phyloP scores from a whole-genome alignment of 2,329 filamentous ascomycete species.

The Aspergillus aculeatinus region DNA sequence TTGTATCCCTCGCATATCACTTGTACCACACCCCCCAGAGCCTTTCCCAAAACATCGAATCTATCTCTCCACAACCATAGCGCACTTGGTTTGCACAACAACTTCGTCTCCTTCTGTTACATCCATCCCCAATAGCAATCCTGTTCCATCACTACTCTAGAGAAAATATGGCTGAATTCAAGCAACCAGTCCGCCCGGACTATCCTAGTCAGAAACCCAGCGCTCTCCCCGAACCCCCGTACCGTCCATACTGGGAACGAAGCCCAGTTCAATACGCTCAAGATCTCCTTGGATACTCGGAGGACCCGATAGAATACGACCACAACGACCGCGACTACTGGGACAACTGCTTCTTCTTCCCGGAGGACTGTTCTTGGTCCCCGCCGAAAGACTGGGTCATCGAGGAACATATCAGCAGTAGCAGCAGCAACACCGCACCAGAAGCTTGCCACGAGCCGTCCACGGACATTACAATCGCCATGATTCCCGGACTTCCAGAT shows the following conservation, averaged over 20 bases:
- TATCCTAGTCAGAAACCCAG: constrained; percentile 13
- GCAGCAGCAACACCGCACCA: constrained; percentile 15
- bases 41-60: not conserved
- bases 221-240: constrained; percentile 20
- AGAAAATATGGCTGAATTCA: constrained; percentile 24
- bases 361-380: constrained; percentile 44
- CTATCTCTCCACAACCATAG: not conserved
- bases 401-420: constrained; percentile 22
- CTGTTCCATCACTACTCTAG: not conserved
- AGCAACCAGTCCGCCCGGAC: constrained; percentile 21
- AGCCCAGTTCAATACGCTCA: constrained; percentile 40
- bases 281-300: constrained; percentile 40
- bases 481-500: constrained; percentile 43
- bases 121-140: not conserved
- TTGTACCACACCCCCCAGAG: constrained; percentile 15
- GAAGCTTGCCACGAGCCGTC: constrained; percentile 15
- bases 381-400: constrained; percentile 33
- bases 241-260: constrained; percentile 42
- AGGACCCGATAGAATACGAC: constrained; percentile 46
- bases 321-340: constrained; percentile 43
- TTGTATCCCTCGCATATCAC: constrained; percentile 12
- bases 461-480: constrained; percentile 29
- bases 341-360: constrained; percentile 47
- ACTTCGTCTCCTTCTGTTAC: not conserved
- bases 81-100: not conserved